Percentiles rank a stretch among this genome's conserved stretches.
Evolutionary conservation across 2,329 filamentous ascomycete genomes (phyloP).

Genomic region (Microdochium nivale): DNA sequence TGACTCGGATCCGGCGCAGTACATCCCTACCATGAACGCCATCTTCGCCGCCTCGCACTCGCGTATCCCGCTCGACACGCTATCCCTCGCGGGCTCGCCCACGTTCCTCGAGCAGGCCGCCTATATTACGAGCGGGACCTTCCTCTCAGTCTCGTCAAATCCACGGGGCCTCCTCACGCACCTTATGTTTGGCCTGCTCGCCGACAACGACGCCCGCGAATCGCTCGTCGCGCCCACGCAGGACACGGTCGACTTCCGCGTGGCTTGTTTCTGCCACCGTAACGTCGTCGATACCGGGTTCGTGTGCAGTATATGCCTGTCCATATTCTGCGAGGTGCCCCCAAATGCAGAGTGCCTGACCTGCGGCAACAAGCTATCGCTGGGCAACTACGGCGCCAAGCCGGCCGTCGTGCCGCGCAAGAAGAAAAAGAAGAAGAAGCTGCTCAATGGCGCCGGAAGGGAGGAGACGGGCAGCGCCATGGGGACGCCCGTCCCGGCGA

Average conservation of each 20-base stretch:
- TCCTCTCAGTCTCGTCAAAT: slow-evolving; percentile 37
- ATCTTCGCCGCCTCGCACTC: slow-evolving; percentile 92
- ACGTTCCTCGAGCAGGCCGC: slow-evolving; percentile 90
- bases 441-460: slow-evolving; percentile 31
- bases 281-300: slow-evolving; percentile 86
- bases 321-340: slow-evolving; percentile 72
- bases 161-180: slow-evolving; percentile 78
- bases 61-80: slow-evolving; percentile 83
- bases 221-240: slow-evolving; percentile 72
- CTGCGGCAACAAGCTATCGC: slow-evolving; percentile 69
- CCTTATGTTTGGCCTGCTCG: slow-evolving; percentile 87
- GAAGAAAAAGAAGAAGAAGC: slow-evolving; percentile 70
- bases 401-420: slow-evolving; percentile 65
- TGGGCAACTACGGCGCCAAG: slow-evolving; percentile 67
- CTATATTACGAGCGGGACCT: slow-evolving; percentile 52
- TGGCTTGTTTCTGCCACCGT: slow-evolving; percentile 96
- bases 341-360: slow-evolving; percentile 65
- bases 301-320: slow-evolving; percentile 92
- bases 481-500: slow-evolving; percentile 46
- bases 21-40: slow-evolving; percentile 97
- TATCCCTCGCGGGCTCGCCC: slow-evolving; percentile 75
- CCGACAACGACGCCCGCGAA: slow-evolving; percentile 45
- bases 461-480: slow-evolving; percentile 51
- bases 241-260: slow-evolving; percentile 87
- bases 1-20: slow-evolving; percentile 76